These are phyloP conservation scores for Phytophthora multivora DNA, from an alignment of 352 stramenopile species.

Conservation along the genomic window DNA sequence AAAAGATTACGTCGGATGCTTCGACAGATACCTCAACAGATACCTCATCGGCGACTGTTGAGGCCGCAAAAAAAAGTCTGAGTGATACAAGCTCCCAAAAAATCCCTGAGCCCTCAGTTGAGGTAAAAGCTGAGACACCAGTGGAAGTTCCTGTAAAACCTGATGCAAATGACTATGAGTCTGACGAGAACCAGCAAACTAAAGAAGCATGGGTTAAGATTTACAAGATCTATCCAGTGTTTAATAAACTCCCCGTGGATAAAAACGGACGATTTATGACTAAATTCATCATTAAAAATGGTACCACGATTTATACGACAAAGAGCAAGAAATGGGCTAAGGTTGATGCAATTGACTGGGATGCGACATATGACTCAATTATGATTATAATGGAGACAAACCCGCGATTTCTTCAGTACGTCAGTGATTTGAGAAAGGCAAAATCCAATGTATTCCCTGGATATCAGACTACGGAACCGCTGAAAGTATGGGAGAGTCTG, in stretches of 20 bases:
- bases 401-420: background rate
- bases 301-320: background rate
- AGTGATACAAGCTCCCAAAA: slow-evolving; percentile 7
- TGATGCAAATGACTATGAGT: background rate
- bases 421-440: background rate
- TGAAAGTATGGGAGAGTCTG: background rate
- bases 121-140: background rate
- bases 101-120: slow-evolving; percentile 6
- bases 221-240: background rate
- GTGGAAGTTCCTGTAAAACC: background rate
- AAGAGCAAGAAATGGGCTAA: background rate
- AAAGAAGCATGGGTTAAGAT: background rate
- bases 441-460: background rate
- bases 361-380: background rate
- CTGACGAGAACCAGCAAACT: background rate
- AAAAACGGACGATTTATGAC: background rate
- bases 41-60: background rate
- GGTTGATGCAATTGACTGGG: background rate
- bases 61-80: slow-evolving; percentile 14
- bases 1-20: background rate
- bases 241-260: background rate
- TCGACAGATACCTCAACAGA: background rate
- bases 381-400: background rate
- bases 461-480: background rate
- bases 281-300: background rate